Evolutionary conservation across 2,329 filamentous ascomycete genomes (phyloP), one percentile per base, ranked within the genome.

Genomic region (Grosmannia huntii): DNA sequence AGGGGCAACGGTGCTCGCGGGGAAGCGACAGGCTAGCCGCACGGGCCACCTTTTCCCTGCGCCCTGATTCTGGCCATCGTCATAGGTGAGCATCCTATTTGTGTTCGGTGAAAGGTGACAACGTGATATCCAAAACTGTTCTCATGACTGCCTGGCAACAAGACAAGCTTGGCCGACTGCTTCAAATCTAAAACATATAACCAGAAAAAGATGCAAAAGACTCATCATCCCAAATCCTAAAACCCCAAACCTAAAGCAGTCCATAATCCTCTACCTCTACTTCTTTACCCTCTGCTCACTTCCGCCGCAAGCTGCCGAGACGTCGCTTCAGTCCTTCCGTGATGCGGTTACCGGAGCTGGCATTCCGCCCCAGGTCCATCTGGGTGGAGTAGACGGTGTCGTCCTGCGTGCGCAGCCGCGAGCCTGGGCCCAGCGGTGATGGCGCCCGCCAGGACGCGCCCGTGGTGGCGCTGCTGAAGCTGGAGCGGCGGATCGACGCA

Each of bases 261-360:
- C n/a, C n/a, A n/a, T n/a, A n/a, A n/a, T n/a, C n/a, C n/a, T n/a
- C n/a, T n/a, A n/a, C 31, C 31, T 33, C 9, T 33, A 7, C 5
- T 23, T 10, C 10, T 50, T 9, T 7, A 10, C 48, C 9, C 48
- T 14, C 23, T 27, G 9, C 23, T 28, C 25, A 23, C 68, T 73
- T 77, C 57, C 72, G 71, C 52, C 77, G 72, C 56, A 83, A 65
- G 64, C 76, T 80, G 28, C 78, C 79, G 56, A 83, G 73, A 19
- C 79, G 73, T 49, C 73, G 71, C 71, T 77, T 82, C 49, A 84
- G 63, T 2, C 77, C 79, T 31, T 80, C 76, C 14, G 75, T 70
- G 9, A 82, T 56, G 33, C 70, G 69, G 59, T 73, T 74, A 33
- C 76, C 72, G 0, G 74, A 73, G 0, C 72, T 75, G 64, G 71